Evolutionary conservation across 228 moss, liverwort and hornwort genomes (phyloP).

Genomic region (Sphagnum magellanicum): DNA sequence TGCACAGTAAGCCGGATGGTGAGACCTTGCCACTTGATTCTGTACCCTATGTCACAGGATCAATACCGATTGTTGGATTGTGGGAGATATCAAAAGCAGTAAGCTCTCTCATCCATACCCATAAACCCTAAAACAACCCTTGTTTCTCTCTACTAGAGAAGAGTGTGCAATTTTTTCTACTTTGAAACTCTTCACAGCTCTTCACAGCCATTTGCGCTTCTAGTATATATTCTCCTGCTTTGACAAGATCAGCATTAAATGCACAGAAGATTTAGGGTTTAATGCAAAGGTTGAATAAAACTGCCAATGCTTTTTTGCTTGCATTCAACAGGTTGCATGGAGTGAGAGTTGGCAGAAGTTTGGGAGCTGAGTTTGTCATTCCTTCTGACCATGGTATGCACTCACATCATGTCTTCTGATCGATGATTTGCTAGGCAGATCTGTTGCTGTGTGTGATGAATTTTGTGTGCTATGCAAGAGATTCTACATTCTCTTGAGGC

Average conservation of each 20-base stretch:
- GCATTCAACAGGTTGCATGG: constrained; percentile 65
- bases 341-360: constrained; percentile 53
- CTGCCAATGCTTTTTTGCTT: not conserved
- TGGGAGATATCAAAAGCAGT: constrained; percentile 83
- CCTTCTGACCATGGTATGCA: constrained; percentile 60
- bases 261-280: no score
- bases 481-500: not conserved
- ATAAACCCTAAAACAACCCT: no score
- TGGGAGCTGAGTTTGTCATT: constrained; percentile 82
- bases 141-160: no score
- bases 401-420: no score
- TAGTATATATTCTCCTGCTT: no score
- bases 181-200: no score
- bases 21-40: constrained; percentile 15
- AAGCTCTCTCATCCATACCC: constrained; percentile 10
- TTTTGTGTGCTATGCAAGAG: not conserved
- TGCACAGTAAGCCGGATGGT: constrained; percentile 15
- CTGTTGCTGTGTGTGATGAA: not conserved
- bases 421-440: not conserved
- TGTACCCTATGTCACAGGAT: constrained; percentile 69
- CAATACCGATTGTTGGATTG: constrained; percentile 66
- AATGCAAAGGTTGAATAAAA: no score
- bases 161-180: no score
- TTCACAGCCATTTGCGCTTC: no score
- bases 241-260: no score